Evolutionary conservation across 2,329 filamentous ascomycete species (phyloP), one percentile per base, ranked within the genome.

Genomic region (Dryadomyces sulphureus): DNA sequence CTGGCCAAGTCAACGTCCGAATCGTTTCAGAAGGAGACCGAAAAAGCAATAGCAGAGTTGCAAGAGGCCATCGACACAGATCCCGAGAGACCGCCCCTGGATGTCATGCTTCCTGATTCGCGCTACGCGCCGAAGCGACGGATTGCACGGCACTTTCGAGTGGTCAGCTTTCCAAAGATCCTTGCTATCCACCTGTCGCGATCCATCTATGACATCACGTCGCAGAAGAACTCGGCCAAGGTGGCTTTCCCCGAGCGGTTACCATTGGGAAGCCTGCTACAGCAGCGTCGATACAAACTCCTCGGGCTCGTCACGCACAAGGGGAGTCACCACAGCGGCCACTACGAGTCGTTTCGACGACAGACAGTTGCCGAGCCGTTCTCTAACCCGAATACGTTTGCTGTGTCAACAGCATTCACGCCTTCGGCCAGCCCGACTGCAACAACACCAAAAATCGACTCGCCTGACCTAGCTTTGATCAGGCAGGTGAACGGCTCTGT

Each of bases 301-400:
- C 73, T 94, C 0, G 87, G 83, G 12, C 77, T 94, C 32, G 87
- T 98, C 32, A 94, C 86, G 20, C 92, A 98, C 60, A 94, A 94
- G 57, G 92, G 92, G 34, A 93, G 85, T 51, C 92, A 98, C 60
- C 82, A 94, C 58, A 94, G 88, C 56, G 92, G 92, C 1, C 92
- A 98, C 59, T 98, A 98, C 65, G 92, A 98, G 61, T 90, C 88
- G 1, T 96, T 96, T 62, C 76, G 92, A 30, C 77, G 92, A 34
- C 92, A 96, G 62, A 82, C 85, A 48, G 65, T 86, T 8, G 77
- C 81, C 43, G 67, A 82, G 3, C 89, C 89, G 0, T 96, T 80
- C 59, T 84, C 86, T 1, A 95, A 90, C 7, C 79, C 84, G 0
- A 81, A 84, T 54, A 79, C 79, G 0, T 90, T 94, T 62, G 81